phyloP scores from a whole-genome alignment of 306 rosid species.

The Cucumis sativus region Cucumber_9930_V3 NC_026657.2:32511001-32511500 shows the following conservation, averaged over 20 bases:
- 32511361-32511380: background rate
- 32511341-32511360: background rate
- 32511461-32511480: conserved; percentile 5
- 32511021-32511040: background rate
- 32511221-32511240: background rate
- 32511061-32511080: too few relatives aligned
- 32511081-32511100: background rate
- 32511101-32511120: background rate
- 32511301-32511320: background rate
- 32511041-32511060: too few relatives aligned
- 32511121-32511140: background rate
- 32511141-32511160: background rate
- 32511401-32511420: background rate
- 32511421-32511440: background rate
- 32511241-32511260: background rate
- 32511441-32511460: background rate
- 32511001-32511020: background rate
- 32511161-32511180: background rate
- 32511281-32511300: background rate
- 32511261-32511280: background rate
- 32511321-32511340: background rate
- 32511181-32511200: background rate
- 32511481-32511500: background rate
- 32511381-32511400: conserved; percentile 1
- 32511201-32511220: background rate